Evolutionary conservation across 2,329 filamentous ascomycete species (phyloP).

Genomic region (Pseudogymnoascus pannorum): DNA sequence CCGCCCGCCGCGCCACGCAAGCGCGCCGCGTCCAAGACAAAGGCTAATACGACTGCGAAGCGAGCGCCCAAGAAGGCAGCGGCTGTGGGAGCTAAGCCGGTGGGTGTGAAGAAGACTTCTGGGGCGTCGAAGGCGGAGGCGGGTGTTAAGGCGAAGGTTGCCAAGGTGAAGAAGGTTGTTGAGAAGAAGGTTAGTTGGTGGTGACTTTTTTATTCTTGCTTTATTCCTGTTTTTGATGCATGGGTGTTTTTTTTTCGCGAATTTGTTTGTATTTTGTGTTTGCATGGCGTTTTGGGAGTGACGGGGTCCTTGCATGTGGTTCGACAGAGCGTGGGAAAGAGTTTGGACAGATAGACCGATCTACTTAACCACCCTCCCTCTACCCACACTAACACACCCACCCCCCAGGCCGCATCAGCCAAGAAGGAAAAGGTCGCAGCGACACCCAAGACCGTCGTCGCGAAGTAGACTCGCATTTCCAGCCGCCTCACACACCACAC

Average conservation of each 20-base stretch:
- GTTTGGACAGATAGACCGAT: not conserved
- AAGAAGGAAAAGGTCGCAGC: not conserved
- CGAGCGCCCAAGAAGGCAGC: slow-evolving; percentile 11
- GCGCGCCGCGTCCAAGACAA: not conserved
- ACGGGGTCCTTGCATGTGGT: too few species aligned
- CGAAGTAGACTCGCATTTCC: not conserved
- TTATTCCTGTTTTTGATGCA: not conserved
- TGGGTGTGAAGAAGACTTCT: not conserved
- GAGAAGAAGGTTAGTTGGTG: not conserved
- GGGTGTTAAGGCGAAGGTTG: not conserved
- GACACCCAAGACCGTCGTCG: not conserved
- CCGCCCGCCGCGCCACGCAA: not conserved
- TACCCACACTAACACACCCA: slow-evolving; percentile 1
- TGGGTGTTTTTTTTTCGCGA: not conserved
- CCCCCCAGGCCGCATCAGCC: not conserved
- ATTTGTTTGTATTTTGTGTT: not conserved
- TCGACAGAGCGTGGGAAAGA: not conserved
- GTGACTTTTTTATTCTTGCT: not conserved
- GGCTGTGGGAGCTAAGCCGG: slow-evolving; percentile 2
- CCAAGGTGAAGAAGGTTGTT: not conserved
- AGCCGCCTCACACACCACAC: not conserved
- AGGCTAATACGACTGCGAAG: not conserved
- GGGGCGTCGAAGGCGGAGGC: not conserved
- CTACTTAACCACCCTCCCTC: not conserved
- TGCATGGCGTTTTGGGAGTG: not conserved